phyloP scores from a whole-genome alignment of 805 yeast genomes.

The Candida maesae region DNA sequence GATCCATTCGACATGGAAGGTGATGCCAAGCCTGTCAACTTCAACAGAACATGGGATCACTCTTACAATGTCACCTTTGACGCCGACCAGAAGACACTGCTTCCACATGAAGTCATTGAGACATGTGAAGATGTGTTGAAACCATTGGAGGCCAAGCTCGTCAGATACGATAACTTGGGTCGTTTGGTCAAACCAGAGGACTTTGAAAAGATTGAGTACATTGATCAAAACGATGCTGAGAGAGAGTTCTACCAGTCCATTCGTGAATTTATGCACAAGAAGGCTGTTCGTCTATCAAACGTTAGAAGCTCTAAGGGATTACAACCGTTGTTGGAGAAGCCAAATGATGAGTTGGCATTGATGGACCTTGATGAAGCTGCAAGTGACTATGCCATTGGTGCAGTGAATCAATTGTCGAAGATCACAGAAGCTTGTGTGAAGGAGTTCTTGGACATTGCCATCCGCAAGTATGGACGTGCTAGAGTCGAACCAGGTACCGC shows the following conservation, averaged over 20 bases:
- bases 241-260: constrained; percentile 78
- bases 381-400: constrained; percentile 35
- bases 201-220: constrained; percentile 51
- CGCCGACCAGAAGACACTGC: constrained; percentile 48
- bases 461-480: constrained; percentile 80
- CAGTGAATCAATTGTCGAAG: constrained; percentile 62
- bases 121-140: constrained; percentile 50
- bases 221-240: constrained; percentile 86
- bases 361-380: constrained; percentile 36
- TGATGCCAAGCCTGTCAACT: constrained; percentile 94
- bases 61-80: constrained; percentile 69
- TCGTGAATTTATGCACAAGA: constrained; percentile 53
- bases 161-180: constrained; percentile 75
- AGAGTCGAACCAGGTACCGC: constrained; percentile 99
- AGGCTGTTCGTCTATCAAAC: constrained; percentile 53
- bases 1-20: constrained; percentile 99
- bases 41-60: constrained; percentile 92
- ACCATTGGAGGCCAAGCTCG: constrained; percentile 57
- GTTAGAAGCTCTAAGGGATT: constrained; percentile 54
- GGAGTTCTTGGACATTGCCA: constrained; percentile 70
- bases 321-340: constrained; percentile 39
- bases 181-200: constrained; percentile 41
- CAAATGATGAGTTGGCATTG: constrained; percentile 41
- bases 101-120: constrained; percentile 66
- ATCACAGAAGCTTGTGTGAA: constrained; percentile 58